Evolutionary conservation across 2,329 filamentous ascomycete genomes (phyloP).

Genomic region (Lachnellula willkommii): DNA sequence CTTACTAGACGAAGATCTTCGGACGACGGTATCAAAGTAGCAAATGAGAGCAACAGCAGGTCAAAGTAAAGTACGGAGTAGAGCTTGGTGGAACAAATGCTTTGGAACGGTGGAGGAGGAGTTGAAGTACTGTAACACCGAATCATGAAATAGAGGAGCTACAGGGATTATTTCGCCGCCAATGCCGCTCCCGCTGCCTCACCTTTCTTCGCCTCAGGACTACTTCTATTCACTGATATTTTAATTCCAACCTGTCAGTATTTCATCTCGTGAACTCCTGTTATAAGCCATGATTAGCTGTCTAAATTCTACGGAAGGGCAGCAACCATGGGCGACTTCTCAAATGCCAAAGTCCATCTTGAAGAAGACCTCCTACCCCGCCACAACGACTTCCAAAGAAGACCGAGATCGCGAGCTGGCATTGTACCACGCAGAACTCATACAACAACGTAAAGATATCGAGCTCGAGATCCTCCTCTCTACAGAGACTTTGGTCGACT

Average conservation of each 20-base stretch:
- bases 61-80: too few relatives aligned
- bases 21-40: too few relatives aligned
- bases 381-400: slow-evolving; percentile 40
- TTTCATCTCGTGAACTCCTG: background rate
- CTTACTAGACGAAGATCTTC: too few relatives aligned
- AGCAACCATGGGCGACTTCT: slow-evolving; percentile 25
- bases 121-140: too few relatives aligned
- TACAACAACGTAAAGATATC: slow-evolving; percentile 76
- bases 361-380: slow-evolving; percentile 49
- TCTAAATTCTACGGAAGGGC: background rate
- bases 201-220: too few relatives aligned
- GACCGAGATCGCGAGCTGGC: slow-evolving; percentile 57
- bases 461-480: slow-evolving; percentile 71
- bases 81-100: too few relatives aligned
- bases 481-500: slow-evolving; percentile 50
- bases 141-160: too few relatives aligned
- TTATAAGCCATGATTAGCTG: background rate
- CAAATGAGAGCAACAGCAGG: too few relatives aligned
- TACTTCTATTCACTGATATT: too few relatives aligned
- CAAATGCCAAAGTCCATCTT: slow-evolving; percentile 50
- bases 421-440: slow-evolving; percentile 72
- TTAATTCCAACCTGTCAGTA: background rate
- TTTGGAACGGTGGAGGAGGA: too few relatives aligned
- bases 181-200: too few relatives aligned
- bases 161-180: too few relatives aligned